These are phyloP conservation scores for Leccinum variicolor DNA, from an alignment of 768 basidiomycete genomes.

Conservation along the genomic window DNA sequence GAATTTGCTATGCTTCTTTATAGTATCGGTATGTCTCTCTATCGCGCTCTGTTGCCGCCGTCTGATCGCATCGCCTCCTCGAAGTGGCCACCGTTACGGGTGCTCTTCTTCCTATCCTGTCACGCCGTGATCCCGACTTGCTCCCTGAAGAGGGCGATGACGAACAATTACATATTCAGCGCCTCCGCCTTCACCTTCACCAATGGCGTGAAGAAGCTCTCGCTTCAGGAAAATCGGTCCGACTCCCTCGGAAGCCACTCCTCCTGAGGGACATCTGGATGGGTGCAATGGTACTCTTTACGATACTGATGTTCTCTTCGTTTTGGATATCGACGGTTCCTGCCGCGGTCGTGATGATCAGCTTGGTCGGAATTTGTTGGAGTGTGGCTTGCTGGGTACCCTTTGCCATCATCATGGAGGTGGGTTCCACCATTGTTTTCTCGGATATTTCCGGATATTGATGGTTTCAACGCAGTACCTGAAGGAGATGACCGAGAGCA, in stretches of 20 bases:
- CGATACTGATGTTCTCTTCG: constrained; percentile 73
- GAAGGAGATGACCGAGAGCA: constrained; percentile 59
- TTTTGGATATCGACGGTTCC: constrained; percentile 79
- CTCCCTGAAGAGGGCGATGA: constrained; percentile 66
- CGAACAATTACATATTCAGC: constrained; percentile 69
- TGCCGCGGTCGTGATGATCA: constrained; percentile 79
- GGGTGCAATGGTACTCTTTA: constrained; percentile 79
- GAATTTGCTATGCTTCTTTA: constrained; percentile 89
- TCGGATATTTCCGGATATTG: background rate
- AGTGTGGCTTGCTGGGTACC: constrained; percentile 98
- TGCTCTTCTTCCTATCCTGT: constrained; percentile 73
- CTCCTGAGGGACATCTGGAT: constrained; percentile 94
- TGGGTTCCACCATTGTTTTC: constrained; percentile 44
- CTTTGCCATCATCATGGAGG: constrained; percentile 98
- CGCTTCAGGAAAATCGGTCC: constrained; percentile 66
- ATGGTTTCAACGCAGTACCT: constrained; percentile 47
- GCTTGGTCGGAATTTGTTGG: constrained; percentile 91
- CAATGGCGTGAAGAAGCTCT: constrained; percentile 87
- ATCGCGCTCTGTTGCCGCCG: background rate
- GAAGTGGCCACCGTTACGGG: constrained; percentile 86
- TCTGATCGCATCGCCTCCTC: background rate
- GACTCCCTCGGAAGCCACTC: constrained; percentile 85
- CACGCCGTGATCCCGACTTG: constrained; percentile 76
- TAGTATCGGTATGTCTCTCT: constrained; percentile 61
- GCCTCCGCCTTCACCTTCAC: constrained; percentile 66